Evolutionary conservation across 2,329 filamentous ascomycete genomes (phyloP), one percentile per base, ranked within the genome.

Genomic region (Fusarium siculi): DNA sequence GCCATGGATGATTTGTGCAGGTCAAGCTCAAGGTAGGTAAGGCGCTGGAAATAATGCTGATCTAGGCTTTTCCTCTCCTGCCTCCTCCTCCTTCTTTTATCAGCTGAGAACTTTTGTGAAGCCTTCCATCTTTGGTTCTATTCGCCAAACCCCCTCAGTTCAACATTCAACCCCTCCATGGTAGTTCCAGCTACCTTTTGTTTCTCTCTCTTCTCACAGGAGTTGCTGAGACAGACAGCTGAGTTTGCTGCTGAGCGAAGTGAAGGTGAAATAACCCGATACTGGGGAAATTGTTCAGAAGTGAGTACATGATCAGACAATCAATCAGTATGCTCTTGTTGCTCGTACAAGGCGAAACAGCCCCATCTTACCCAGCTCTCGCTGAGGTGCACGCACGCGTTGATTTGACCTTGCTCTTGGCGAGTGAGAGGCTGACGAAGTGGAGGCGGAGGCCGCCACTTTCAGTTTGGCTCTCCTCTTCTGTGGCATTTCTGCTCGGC

Each of bases 351-450:
- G 68, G 70, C 56, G 40, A 66, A 63, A 54, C 43, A 67, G 53
- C 64, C 70, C 60, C 60, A 66, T 52, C 57, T 64, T 54, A 61
- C 50, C 55, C 70, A 68, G 66, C 42, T 36, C 71, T 74, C 62
- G 40, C 70, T 70, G 32, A 62, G 63, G 49, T 66, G 59, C 70
- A 60, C 23, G 59, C 70, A 60, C 23, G 34, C 50, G 34, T 54
- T 71, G 68, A 72, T 55, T 37, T 36, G 49, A 52, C 49, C 49
- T 52, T 52, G 18, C 18, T 52, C 49, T 66, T 58, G 63, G 57
- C 36, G 44, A 62, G 42, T 59, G 70, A 74, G 74, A 77, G 75
- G 75, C 75, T 77, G 75, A 77, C 68, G 63, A 63, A 75, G 75
- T 65, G 75, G 74, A 76, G 70, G 53, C 70, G 56, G 69, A 64